Base-by-base conservation (phyloP, 306 rosid species). In the Cercis canadensis region DNA sequence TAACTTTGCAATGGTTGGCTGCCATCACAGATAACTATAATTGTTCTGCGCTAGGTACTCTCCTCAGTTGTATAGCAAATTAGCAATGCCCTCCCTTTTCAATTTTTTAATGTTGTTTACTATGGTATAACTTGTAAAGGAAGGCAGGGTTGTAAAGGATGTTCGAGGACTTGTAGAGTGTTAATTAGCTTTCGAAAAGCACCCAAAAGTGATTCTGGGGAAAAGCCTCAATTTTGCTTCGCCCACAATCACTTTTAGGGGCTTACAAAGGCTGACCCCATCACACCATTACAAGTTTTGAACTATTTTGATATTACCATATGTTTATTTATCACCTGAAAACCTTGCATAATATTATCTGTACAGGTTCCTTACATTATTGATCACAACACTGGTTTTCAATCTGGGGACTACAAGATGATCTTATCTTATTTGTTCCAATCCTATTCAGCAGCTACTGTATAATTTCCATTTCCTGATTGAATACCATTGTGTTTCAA, bases 291-390 rank as follows among this genome's bases (percentile, higher is more conserved):
- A 37, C 43, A 34, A 16, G 7, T 44, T 15, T 24, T 47, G 19
- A 34, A 2, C 36, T 2, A 40, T 24, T 43, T 9, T 37, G 43
- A 37, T 37, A 5, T 63, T 18, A 39, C 67, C 6, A 36, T 46
- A 8, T 47, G 57, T 34, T 66, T 39, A 34, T 52, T 68, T 59
- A 51, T 65, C 31, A 36, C 43, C 33, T 31, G 29, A 33, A 65
- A 63, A 63, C 81, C 65, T 66, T 50, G 65, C 43, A 40, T 77
- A 60, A 72, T 31, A 12, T 47, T 73, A 32, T 77, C 8, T 47
- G 64, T 66, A 49, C 86, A 92, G 98, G 97, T 90, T 43, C 98
- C 93, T 21, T 88, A 78, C 81, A 68, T 92, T 49, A 71, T 92
- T 53, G 98, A 92, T 80, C 92, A 86, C 63, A 90, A 75, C 74